Percentiles rank a stretch among this genome's conserved stretches.
These are phyloP conservation scores for Globisporangium viniferum DNA, from an alignment of 352 stramenopile genomes.

Conservation along the genomic window DNA sequence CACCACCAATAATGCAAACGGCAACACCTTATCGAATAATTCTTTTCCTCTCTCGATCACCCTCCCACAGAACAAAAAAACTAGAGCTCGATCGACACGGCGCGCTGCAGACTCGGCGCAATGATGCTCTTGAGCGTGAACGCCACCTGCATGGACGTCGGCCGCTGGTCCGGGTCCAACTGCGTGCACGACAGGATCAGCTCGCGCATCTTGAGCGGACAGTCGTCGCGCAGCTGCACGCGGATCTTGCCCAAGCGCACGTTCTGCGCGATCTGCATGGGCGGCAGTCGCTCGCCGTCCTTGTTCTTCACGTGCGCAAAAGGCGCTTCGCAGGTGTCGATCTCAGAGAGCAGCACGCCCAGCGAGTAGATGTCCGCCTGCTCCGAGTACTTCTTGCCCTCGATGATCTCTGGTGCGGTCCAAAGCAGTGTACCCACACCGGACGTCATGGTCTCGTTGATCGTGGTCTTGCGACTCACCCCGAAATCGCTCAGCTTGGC, in stretches of 20 bases:
- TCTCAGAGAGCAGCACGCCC: slow-evolving; percentile 77
- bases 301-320: slow-evolving; percentile 51
- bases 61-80: background rate
- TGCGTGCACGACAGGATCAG: slow-evolving; percentile 57
- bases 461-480: slow-evolving; percentile 64
- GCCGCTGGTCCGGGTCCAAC: slow-evolving; percentile 56
- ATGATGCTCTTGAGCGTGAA: slow-evolving; percentile 78
- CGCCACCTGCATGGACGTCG: slow-evolving; percentile 68
- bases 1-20: no score
- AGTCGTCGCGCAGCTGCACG: slow-evolving; percentile 54
- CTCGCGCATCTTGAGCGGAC: slow-evolving; percentile 46
- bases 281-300: slow-evolving; percentile 46
- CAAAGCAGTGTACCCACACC: slow-evolving; percentile 79
- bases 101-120: slow-evolving; percentile 36
- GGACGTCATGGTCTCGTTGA: slow-evolving; percentile 77
- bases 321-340: slow-evolving; percentile 64
- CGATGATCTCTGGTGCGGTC: slow-evolving; percentile 88
- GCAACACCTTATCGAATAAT: no score
- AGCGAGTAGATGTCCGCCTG: slow-evolving; percentile 89
- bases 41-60: no score
- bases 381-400: slow-evolving; percentile 82
- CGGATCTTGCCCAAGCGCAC: slow-evolving; percentile 53
- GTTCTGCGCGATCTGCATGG: slow-evolving; percentile 70
- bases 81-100: slow-evolving; percentile 16
- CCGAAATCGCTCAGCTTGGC: slow-evolving; percentile 89